These are phyloP conservation scores for Mucor piriformis DNA, from an alignment of 371 early-diverging fungal genomes.

Conservation along the genomic window DNA sequence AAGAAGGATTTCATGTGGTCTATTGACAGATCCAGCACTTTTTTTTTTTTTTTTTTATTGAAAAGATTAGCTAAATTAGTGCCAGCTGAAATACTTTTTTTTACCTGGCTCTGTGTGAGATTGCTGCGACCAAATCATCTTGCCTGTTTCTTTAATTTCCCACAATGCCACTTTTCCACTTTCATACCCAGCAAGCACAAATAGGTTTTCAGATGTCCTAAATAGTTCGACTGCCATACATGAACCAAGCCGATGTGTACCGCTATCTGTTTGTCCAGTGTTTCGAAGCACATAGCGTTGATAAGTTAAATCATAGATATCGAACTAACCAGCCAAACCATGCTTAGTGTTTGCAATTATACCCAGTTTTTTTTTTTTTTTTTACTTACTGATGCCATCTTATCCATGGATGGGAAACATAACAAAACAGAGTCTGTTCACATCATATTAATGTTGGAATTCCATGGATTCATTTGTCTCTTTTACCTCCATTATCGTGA, in stretches of 20 bases:
- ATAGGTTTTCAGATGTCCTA: conserved; percentile 14
- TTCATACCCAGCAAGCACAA: conserved; percentile 50
- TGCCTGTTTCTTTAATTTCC: conserved; percentile 24
- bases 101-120: conserved; percentile 49
- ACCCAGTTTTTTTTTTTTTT: conserved; percentile 4
- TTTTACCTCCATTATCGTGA: conserved; percentile 5
- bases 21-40: conserved; percentile 37
- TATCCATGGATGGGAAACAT: conserved; percentile 34
- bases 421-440: conserved; percentile 18
- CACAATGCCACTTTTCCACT: conserved; percentile 44
- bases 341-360: background rate
- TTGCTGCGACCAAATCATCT: conserved; percentile 33
- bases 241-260: conserved; percentile 27
- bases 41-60: background rate
- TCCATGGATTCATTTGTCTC: background rate
- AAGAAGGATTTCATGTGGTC: conserved; percentile 23
- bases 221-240: conserved; percentile 49
- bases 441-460: background rate
- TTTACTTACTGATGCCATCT: conserved; percentile 31
- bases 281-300: conserved; percentile 13
- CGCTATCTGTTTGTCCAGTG: conserved; percentile 10
- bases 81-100: background rate
- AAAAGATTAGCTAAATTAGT: background rate
- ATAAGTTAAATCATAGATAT: conserved; percentile 45
- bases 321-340: conserved; percentile 35